Evolutionary conservation across 2,329 filamentous ascomycete genomes (phyloP).

Genomic region (Myriosclerotinia scirpicola): DNA sequence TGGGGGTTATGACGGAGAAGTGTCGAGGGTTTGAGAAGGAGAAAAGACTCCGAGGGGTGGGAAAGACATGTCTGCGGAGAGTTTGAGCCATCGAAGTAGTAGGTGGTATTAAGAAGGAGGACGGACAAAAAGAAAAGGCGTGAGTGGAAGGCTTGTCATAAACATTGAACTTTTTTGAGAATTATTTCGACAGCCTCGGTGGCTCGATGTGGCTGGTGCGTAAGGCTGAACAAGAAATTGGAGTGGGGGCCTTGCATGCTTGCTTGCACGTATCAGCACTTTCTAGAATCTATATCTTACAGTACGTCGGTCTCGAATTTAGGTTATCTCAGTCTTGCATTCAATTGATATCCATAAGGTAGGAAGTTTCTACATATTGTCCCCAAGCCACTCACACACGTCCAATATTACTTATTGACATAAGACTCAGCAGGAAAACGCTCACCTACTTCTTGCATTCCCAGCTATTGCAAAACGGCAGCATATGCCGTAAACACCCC

Average conservation of each 20-base stretch:
- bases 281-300: neutral
- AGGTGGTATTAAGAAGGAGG: constrained; percentile 1
- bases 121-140: neutral
- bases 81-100: constrained; percentile 31
- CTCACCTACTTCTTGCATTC: constrained; percentile 6
- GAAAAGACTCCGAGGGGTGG: constrained; percentile 22
- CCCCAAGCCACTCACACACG: neutral
- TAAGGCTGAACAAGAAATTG: neutral
- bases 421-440: constrained; percentile 1
- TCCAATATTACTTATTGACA: neutral
- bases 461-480: constrained; percentile 39
- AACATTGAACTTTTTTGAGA: constrained; percentile 8
- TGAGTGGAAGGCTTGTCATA: constrained; percentile 3
- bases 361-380: neutral
- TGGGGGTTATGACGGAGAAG: constrained; percentile 30
- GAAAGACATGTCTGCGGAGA: constrained; percentile 34
- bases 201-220: neutral
- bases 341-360: neutral
- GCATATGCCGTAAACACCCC: constrained; percentile 40
- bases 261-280: neutral
- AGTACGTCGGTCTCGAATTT: neutral
- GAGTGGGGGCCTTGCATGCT: neutral
- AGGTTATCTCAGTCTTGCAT: neutral
- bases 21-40: constrained; percentile 28
- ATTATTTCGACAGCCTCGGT: constrained; percentile 8